These are phyloP conservation scores for Euclidium syriacum DNA, from an alignment of 345 rosid species.

Conservation along the genomic window DNA sequence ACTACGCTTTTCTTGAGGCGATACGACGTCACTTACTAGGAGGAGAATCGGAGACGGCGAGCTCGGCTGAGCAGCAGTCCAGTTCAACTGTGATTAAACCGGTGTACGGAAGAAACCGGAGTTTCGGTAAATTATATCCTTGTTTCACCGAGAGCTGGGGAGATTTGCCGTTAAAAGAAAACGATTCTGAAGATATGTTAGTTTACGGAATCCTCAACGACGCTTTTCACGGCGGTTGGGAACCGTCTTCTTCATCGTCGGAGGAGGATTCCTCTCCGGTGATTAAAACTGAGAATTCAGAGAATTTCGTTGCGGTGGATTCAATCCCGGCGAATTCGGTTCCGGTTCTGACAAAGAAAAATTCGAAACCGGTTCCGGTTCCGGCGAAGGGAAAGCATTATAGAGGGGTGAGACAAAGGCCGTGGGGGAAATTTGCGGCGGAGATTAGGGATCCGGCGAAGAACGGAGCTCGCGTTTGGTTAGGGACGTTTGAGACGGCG, in stretches of 20 bases:
- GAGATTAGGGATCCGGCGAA: slow-evolving; percentile 98
- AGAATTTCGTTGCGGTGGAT: slow-evolving; percentile 6
- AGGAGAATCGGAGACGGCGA: slow-evolving; percentile 34
- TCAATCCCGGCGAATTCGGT: slow-evolving; percentile 10
- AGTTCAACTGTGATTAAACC: slow-evolving; percentile 17
- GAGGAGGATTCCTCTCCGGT: slow-evolving; percentile 14
- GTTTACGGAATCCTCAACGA: slow-evolving; percentile 66
- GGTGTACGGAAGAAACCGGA: slow-evolving; percentile 49
- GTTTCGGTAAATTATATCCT: slow-evolving; percentile 63
- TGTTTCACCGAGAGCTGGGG: slow-evolving; percentile 95
- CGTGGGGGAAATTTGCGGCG: slow-evolving; percentile 99
- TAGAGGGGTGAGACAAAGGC: slow-evolving; percentile 94
- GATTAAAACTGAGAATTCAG: slow-evolving; percentile 46
- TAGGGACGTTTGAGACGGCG: slow-evolving; percentile 96
- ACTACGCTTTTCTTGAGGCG: slow-evolving; percentile 48
- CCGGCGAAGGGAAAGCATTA: slow-evolving; percentile 67
- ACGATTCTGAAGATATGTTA: slow-evolving; percentile 88
- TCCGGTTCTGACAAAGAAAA: slow-evolving; percentile 25
- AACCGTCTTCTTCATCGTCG: slow-evolving; percentile 38
- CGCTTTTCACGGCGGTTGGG: slow-evolving; percentile 76
- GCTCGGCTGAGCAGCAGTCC: slow-evolving; percentile 12
- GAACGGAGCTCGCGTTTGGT: slow-evolving; percentile 97
- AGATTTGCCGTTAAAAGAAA: slow-evolving; percentile 67
- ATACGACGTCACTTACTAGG: slow-evolving; percentile 47
- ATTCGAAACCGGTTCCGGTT: slow-evolving; percentile 7